Evolutionary conservation across 2,329 filamentous ascomycete species (phyloP), one percentile per base, ranked within the genome.

Genomic region (Aspergillus fumigatus): DNA sequence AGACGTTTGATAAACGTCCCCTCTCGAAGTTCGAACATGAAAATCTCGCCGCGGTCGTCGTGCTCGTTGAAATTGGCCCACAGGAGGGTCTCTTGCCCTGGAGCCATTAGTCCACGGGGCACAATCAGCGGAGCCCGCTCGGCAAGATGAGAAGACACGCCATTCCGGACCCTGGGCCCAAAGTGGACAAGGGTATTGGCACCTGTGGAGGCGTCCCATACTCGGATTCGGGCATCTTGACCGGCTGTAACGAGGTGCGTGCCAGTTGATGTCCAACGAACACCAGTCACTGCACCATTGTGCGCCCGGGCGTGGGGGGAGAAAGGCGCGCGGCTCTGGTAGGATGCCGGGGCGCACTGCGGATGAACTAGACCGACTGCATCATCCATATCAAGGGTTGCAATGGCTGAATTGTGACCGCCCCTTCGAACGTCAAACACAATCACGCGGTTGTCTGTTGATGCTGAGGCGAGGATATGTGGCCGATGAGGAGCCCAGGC

Each of bases 111-210:
- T 7, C 82, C 78, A 0, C 78, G 78, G 0, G 92, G 90, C 0
- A 86, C 80, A 8, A 86, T 72, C 54, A 91, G 75, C 56, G 91
- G 84, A 48, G 79, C 80, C 21, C 84, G 77, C 57, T 81, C 86
- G 21, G 82, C 83, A 4, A 87, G 77, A 63, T 82, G 86, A 62
- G 77, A 82, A 53, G 60, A 81, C 51, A 61, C 79, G 73, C 62
- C 81, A 70, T 97, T 97, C 65, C 87, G 88, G 43, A 97, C 81
- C 27, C 86, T 81, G 0, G 92, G 89, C 0, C 92, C 92, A 68
- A 97, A 97, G 70, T 88, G 92, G 0, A 89, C 89, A 5, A 97
- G 83, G 0, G 90, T 95, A 71, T 97, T 97, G 19, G 88, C 88
- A 2, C 92, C 91, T 0, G 85, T 90, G 0, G 80, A 80, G 1